A percentile compares a stretch with the other conserved stretches of the same genome.
These are phyloP conservation scores for Trichoderma afroharzianum DNA, from an alignment of 2,329 filamentous ascomycete genomes.

Conservation along the genomic window DNA sequence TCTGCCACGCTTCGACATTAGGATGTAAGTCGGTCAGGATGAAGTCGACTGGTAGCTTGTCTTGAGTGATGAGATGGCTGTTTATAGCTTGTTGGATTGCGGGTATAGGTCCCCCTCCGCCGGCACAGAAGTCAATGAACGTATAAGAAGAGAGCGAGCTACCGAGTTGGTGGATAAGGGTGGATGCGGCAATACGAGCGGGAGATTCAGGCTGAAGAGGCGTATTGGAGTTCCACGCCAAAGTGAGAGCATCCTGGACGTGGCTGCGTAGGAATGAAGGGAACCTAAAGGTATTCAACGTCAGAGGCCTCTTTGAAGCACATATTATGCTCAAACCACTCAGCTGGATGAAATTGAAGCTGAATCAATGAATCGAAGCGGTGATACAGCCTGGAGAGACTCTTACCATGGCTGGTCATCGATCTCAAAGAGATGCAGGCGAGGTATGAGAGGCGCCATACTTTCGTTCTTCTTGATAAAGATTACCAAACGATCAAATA, in stretches of 20 bases:
- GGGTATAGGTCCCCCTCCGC: conserved; percentile 68
- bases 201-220: conserved; percentile 58
- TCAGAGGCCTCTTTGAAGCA: not conserved
- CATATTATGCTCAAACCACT: not conserved
- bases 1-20: conserved; percentile 57
- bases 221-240: conserved; percentile 54
- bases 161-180: conserved; percentile 52
- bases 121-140: conserved; percentile 74
- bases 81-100: conserved; percentile 60
- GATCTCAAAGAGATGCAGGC: conserved; percentile 64
- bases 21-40: conserved; percentile 65
- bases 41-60: conserved; percentile 46
- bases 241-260: conserved; percentile 61
- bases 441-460: conserved; percentile 51
- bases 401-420: conserved; percentile 62
- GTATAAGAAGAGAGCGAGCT: conserved; percentile 49
- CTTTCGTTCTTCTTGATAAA: not conserved
- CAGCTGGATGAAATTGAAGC: not conserved
- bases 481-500: not conserved
- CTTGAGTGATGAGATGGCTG: conserved; percentile 30
- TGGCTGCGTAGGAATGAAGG: conserved; percentile 61
- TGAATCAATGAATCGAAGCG: not conserved
- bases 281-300: conserved; percentile 35
- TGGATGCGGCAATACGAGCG: conserved; percentile 56
- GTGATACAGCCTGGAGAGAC: not conserved